Conservation (phyloP, 345 rosid genomes). For the Kernera saxatilis region DNA sequence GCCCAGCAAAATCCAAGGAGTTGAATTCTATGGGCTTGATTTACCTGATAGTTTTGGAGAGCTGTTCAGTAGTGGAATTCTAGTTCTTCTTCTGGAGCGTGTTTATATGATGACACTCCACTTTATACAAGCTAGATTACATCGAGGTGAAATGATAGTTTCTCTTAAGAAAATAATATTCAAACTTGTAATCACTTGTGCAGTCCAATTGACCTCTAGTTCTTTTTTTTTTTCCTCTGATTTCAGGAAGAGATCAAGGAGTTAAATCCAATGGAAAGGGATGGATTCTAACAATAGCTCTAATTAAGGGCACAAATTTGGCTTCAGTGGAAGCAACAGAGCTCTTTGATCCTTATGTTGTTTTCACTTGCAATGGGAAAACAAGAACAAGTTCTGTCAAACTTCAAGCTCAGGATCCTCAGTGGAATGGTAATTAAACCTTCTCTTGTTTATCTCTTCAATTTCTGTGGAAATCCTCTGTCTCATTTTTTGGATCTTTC, state of each 20-base stretch:
- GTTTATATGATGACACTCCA: slow-evolving; percentile 55
- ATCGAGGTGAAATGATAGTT: slow-evolving; percentile 42
- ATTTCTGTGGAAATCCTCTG: neutral
- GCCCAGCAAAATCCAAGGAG: slow-evolving; percentile 50
- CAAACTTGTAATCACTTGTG: neutral
- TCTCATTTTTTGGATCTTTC: neutral
- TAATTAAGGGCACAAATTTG: slow-evolving; percentile 64
- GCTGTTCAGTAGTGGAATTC: slow-evolving; percentile 50
- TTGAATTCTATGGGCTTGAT: slow-evolving; percentile 68
- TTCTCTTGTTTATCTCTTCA: slow-evolving; percentile 2
- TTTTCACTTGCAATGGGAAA: slow-evolving; percentile 80
- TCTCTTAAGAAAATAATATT: neutral
- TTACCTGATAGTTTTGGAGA: slow-evolving; percentile 92
- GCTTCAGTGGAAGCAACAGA: slow-evolving; percentile 54
- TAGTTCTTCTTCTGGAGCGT: slow-evolving; percentile 58
- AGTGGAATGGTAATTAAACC: slow-evolving; percentile 67
- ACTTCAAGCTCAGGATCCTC: slow-evolving; percentile 72
- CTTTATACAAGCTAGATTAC: slow-evolving; percentile 69
- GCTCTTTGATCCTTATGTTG: slow-evolving; percentile 70
- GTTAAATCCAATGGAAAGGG: slow-evolving; percentile 71
- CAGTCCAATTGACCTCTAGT: neutral
- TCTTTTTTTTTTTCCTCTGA: neutral
- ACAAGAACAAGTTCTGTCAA: slow-evolving; percentile 80
- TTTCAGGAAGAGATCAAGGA: slow-evolving; percentile 62
- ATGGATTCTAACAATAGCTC: slow-evolving; percentile 86